These are phyloP conservation scores for Microcera coccophila DNA, from an alignment of 2,329 filamentous ascomycete species.

Conservation along the genomic window DNA sequence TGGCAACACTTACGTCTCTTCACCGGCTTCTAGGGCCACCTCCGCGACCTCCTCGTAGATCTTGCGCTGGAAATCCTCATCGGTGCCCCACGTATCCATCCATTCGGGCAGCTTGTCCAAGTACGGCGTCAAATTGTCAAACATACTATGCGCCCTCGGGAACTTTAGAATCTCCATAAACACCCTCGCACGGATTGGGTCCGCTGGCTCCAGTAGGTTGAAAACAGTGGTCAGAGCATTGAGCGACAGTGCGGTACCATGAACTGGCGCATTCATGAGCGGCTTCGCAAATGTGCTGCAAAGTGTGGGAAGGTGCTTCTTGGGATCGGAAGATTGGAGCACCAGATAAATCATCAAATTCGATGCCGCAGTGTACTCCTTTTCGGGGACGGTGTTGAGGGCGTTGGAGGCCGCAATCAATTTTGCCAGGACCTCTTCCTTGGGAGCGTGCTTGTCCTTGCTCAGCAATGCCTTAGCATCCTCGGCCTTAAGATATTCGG, in stretches of 20 bases:
- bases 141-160: constrained; percentile 70
- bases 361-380: constrained; percentile 93
- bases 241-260: constrained; percentile 81
- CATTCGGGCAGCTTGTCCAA: constrained; percentile 78
- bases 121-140: constrained; percentile 78
- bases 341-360: constrained; percentile 95
- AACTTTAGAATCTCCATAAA: constrained; percentile 85
- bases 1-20: constrained; percentile 60
- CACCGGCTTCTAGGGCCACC: constrained; percentile 71
- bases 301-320: constrained; percentile 81
- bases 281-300: constrained; percentile 88
- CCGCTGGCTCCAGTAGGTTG: constrained; percentile 78
- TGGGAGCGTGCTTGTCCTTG: constrained; percentile 59
- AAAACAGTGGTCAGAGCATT: constrained; percentile 92
- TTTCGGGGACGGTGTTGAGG: constrained; percentile 85
- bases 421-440: constrained; percentile 86
- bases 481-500: constrained; percentile 84
- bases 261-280: constrained; percentile 77
- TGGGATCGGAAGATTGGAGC: constrained; percentile 76
- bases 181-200: constrained; percentile 82
- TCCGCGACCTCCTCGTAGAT: constrained; percentile 81
- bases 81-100: constrained; percentile 78
- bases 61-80: constrained; percentile 77
- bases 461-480: constrained; percentile 73
- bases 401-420: constrained; percentile 74